Percentiles rank a stretch among this genome's conserved stretches.
Conservation (phyloP, 1,139 yeast species). For the Pichia sp. region DNA sequence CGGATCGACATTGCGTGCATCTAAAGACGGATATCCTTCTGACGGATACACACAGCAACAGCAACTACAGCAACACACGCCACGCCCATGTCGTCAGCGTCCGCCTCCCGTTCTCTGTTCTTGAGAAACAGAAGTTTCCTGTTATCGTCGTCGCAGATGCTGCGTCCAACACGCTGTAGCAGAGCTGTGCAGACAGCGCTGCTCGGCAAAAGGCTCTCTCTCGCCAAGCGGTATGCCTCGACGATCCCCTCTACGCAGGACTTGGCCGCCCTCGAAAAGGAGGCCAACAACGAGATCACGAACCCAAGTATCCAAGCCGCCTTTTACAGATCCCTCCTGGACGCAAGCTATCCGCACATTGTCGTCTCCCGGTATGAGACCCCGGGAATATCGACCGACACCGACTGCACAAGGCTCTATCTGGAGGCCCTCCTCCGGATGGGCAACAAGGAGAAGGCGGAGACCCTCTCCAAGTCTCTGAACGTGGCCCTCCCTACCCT, state of each 20-base stretch:
- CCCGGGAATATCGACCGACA: slow-evolving; percentile 77
- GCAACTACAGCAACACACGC: background rate
- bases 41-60: background rate
- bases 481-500: slow-evolving; percentile 21
- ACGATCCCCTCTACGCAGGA: slow-evolving; percentile 28
- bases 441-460: slow-evolving; percentile 79
- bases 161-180: slow-evolving; percentile 1
- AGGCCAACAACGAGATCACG: slow-evolving; percentile 68
- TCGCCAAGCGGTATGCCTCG: slow-evolving; percentile 15
- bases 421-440: slow-evolving; percentile 72
- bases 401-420: slow-evolving; percentile 74
- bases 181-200: slow-evolving; percentile 2
- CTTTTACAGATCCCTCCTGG: slow-evolving; percentile 68
- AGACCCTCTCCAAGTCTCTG: slow-evolving; percentile 43
- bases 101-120: slow-evolving; percentile 1
- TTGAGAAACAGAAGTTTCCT: background rate
- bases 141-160: background rate
- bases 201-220: background rate
- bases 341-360: slow-evolving; percentile 84
- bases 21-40: background rate
- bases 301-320: slow-evolving; percentile 74
- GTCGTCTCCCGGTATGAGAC: slow-evolving; percentile 91
- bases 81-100: background rate
- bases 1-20: background rate
- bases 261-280: slow-evolving; percentile 71